These are phyloP conservation scores for Amanita rubescens DNA, from an alignment of 768 basidiomycete genomes.

Conservation along the genomic window DNA sequence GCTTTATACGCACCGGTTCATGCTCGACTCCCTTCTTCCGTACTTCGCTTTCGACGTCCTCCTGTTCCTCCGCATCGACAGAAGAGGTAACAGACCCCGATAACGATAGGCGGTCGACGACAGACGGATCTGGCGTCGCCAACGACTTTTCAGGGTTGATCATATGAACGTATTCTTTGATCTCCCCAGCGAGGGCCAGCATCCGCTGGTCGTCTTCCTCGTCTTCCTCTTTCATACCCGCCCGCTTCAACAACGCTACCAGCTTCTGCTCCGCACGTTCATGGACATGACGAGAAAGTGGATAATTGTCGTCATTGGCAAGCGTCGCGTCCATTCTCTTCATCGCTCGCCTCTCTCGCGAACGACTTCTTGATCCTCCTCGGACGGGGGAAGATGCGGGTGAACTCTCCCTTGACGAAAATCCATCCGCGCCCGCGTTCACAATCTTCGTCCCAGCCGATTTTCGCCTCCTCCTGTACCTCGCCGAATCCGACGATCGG, in stretches of 20 bases:
- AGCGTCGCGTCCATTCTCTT: constrained; percentile 15
- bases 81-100: constrained; percentile 5
- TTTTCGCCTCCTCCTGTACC: constrained; percentile 36
- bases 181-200: not conserved
- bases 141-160: constrained; percentile 13
- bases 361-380: constrained; percentile 11
- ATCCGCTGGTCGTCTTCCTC: constrained; percentile 4
- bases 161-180: not conserved
- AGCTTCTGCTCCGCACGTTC: constrained; percentile 16
- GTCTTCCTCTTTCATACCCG: constrained; percentile 12
- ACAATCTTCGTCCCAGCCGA: constrained; percentile 12
- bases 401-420: not conserved
- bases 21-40: not conserved
- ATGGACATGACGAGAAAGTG: not conserved
- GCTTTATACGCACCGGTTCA: not conserved
- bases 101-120: constrained; percentile 7
- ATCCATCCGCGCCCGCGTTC: constrained; percentile 14
- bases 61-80: constrained; percentile 1
- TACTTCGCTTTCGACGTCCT: not conserved
- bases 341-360: constrained; percentile 5
- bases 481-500: constrained; percentile 54
- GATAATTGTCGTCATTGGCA: constrained; percentile 18
- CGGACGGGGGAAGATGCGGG: not conserved
- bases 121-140: constrained; percentile 21
- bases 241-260: constrained; percentile 14